Conservation (phyloP, 129 eudicot genomes). For the Saposhnikovia divaricata region DNA sequence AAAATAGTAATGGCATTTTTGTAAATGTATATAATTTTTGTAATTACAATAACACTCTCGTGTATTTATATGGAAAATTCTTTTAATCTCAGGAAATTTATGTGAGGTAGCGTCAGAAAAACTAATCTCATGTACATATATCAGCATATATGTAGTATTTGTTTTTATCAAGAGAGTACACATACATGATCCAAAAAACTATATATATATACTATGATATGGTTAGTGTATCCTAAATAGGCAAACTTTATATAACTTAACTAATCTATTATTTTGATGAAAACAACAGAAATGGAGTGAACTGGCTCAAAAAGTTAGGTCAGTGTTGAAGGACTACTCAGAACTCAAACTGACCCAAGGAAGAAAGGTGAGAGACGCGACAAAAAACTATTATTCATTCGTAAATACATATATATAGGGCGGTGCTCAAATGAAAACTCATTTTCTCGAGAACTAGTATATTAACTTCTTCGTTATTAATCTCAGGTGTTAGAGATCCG, state of each 20-base stretch:
- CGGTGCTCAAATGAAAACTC: too few species aligned
- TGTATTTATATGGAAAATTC: too few species aligned
- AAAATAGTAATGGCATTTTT: too few species aligned
- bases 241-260: background rate
- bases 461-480: too few species aligned
- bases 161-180: background rate
- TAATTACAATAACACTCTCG: too few species aligned
- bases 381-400: background rate
- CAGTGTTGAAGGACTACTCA: conserved; percentile 72
- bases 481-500: conserved; percentile 81
- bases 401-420: background rate
- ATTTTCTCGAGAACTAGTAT: too few species aligned
- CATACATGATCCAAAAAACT: background rate
- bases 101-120: too few species aligned
- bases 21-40: too few species aligned
- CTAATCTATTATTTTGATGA: background rate
- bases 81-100: too few species aligned
- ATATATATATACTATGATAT: background rate
- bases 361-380: conserved; percentile 47
- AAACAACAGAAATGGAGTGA: conserved; percentile 66
- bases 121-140: background rate
- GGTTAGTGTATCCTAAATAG: background rate
- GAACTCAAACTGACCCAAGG: conserved; percentile 69
- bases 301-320: conserved; percentile 59
- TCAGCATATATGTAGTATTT: background rate